A percentile compares a stretch with the other conserved stretches of the same genome.
Evolutionary conservation across 1,284 basidiomycete species (phyloP).

Genomic region (Ustilago sp.): DNA sequence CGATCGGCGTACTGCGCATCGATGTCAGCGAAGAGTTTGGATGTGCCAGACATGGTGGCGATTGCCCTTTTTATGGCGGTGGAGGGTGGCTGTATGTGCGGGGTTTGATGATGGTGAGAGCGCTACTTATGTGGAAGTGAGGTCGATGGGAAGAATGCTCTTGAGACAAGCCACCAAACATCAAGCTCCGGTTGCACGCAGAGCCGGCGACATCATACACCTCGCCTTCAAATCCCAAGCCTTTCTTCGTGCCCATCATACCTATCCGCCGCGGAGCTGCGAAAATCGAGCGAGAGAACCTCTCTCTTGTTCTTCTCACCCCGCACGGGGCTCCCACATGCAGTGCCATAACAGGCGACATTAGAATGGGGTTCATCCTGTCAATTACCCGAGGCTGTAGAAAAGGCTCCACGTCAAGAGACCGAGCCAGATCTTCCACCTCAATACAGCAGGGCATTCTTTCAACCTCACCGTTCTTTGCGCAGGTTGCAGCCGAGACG

Average conservation of each 20-base stretch:
- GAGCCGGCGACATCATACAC: slow-evolving; percentile 10
- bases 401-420: slow-evolving; percentile 7
- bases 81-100: background rate
- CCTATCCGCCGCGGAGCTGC: no score
- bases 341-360: background rate
- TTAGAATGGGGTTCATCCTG: background rate
- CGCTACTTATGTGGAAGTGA: background rate
- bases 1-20: slow-evolving; percentile 28
- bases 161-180: background rate
- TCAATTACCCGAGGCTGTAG: background rate
- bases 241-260: background rate
- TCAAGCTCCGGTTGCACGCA: slow-evolving; percentile 15
- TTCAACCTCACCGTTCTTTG: background rate
- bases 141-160: background rate
- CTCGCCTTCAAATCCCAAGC: slow-evolving; percentile 17
- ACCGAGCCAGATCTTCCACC: slow-evolving; percentile 5
- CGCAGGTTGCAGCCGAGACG: background rate
- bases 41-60: slow-evolving; percentile 44
- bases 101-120: background rate
- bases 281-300: no score
- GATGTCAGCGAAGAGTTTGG: slow-evolving; percentile 36
- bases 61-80: background rate
- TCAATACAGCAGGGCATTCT: background rate
- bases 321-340: no score
- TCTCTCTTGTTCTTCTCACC: no score